phyloP scores from a whole-genome alignment of 2,329 filamentous ascomycete species.

The Calonectria crousiana region DNA sequence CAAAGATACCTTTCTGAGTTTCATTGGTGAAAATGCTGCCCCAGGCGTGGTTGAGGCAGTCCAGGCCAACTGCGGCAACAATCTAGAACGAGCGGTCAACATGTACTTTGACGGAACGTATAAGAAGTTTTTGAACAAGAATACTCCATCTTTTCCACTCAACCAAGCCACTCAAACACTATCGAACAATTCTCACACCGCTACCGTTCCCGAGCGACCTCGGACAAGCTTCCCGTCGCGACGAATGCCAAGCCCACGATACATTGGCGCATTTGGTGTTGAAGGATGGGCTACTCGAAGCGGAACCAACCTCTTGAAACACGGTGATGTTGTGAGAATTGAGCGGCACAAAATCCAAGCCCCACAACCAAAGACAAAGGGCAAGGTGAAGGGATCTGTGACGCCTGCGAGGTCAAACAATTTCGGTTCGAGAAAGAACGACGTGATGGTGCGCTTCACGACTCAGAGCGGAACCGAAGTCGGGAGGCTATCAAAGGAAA shows the following conservation, averaged over 20 bases:
- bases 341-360: constrained; percentile 84
- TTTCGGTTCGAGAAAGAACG: constrained; percentile 75
- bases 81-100: constrained; percentile 73
- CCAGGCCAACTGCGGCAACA: constrained; percentile 65
- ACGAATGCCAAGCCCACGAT: constrained; percentile 65
- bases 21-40: constrained; percentile 69
- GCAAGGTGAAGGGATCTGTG: constrained; percentile 53
- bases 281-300: constrained; percentile 93
- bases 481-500: constrained; percentile 87
- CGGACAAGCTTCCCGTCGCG: constrained; percentile 26
- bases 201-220: constrained; percentile 21
- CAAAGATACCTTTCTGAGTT: constrained; percentile 67
- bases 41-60: constrained; percentile 62
- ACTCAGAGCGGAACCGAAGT: constrained; percentile 84
- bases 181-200: constrained; percentile 24
- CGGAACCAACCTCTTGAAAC: constrained; percentile 78
- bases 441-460: constrained; percentile 93
- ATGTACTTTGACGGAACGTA: constrained; percentile 80
- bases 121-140: constrained; percentile 60
- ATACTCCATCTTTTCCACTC: constrained; percentile 21
- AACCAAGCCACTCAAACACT: constrained; percentile 8
- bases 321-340: constrained; percentile 87
- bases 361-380: constrained; percentile 60
- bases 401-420: constrained; percentile 54
- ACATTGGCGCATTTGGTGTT: constrained; percentile 92